Percentiles rank a stretch among this genome's conserved stretches.
Conservation (phyloP, 805 yeast species). For the Teunomyces lycoperdinae region DNA sequence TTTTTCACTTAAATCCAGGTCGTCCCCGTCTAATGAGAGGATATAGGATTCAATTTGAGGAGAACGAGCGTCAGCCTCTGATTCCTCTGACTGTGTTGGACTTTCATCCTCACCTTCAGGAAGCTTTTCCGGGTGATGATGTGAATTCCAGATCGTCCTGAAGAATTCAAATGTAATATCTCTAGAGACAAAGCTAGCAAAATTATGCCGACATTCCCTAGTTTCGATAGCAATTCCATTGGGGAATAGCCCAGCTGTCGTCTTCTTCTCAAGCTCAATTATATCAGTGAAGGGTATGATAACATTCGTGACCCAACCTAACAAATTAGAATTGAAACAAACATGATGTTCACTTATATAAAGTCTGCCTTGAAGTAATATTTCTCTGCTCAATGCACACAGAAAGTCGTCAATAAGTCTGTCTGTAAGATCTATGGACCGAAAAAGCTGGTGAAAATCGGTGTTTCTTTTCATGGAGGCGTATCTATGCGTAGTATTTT, state of each 20-base stretch:
- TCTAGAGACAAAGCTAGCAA: conserved; percentile 64
- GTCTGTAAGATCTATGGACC: conserved; percentile 50
- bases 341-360: conserved; percentile 55
- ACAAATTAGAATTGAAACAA: conserved; percentile 63
- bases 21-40: conserved; percentile 14
- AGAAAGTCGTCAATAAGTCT: conserved; percentile 57
- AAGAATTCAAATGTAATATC: conserved; percentile 53
- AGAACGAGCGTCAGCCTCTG: conserved; percentile 24
- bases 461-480: conserved; percentile 61
- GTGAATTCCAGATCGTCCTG: conserved; percentile 56
- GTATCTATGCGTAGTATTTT: conserved; percentile 57
- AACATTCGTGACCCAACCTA: conserved; percentile 64
- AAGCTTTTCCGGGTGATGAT: conserved; percentile 7
- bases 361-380: conserved; percentile 64
- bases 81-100: not conserved
- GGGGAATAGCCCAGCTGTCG: conserved; percentile 67
- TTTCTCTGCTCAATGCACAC: conserved; percentile 66
- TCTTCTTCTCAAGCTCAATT: conserved; percentile 59
- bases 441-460: conserved; percentile 60
- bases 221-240: conserved; percentile 66
- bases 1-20: not conserved
- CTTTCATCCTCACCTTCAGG: conserved; percentile 1
- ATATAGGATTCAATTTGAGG: conserved; percentile 16
- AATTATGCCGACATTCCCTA: conserved; percentile 56
- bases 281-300: conserved; percentile 59